Evolutionary conservation across 2,329 filamentous ascomycete species (phyloP), one percentile per base, ranked within the genome.

Genomic region (Diaporthe nobilis): DNA sequence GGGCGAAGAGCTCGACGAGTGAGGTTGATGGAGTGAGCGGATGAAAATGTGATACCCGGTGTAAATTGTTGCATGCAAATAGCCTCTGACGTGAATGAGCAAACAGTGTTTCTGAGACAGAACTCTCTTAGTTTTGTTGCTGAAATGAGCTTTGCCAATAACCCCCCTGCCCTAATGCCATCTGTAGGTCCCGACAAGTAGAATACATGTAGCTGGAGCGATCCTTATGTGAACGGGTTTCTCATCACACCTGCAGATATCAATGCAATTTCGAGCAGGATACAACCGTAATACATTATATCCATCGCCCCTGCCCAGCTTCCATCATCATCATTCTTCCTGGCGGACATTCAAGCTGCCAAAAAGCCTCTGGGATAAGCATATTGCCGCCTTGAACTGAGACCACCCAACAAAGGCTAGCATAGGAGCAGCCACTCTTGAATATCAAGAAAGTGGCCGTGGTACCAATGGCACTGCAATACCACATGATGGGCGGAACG

Each of bases 1-100:
- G 92, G 94, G 91, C 0, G 90, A 90, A 73, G 86, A 86, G 39
- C 71, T 83, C 4, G 83, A 87, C 28, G 82, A 85, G 28, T 84
- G 75, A 80, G 75, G 80, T 1, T 3, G 75, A 61, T 63, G 63
- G 9, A 37, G 70, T 42, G 20, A 20, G 58, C 22, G 28, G 51
- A 55, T 60, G 44, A 42, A 37, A 68, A 42, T 28, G 15, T 67
- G 71, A 77, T 77, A 77, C 73, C 71, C 42, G 72, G 71, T 70
- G 55, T 73, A 39, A 42, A 39, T 39, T 39, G 31, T 25, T 51
- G 57, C 67, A 72, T 63, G 39, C 53, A 22, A 57, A 47, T 37
- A 49, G 51, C 53, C 44, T 76, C 22, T 9, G 12, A 44, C 22
- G 13, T 42, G 47, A n/a, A 15, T 60, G 51, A 34, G 47, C 15